phyloP scores from a whole-genome alignment of 2,329 filamentous ascomycete species.

The Coniosporium tulheliwenetii region DNA sequence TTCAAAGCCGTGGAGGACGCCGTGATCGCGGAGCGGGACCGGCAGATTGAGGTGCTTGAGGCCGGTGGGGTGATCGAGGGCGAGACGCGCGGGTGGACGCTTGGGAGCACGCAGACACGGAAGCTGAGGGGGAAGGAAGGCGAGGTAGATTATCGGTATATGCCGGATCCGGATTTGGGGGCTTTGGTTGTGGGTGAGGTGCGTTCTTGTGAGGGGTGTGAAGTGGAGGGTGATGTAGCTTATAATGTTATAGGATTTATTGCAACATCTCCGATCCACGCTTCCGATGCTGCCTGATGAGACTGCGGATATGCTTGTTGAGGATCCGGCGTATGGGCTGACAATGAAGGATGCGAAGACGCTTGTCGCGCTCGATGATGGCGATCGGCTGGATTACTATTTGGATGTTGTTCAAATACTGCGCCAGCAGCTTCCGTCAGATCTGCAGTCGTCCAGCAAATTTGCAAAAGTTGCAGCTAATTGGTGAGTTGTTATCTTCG shows the following conservation, averaged over 20 bases:
- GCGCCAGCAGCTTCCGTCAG: constrained; percentile 12
- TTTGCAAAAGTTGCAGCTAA: constrained; percentile 40
- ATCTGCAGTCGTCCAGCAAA: constrained; percentile 9
- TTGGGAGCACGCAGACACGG: constrained; percentile 68
- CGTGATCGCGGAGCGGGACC: constrained; percentile 75
- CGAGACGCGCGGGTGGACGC: constrained; percentile 86
- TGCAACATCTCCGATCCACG: constrained; percentile 44
- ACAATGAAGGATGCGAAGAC: constrained; percentile 72
- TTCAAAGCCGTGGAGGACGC: constrained; percentile 94
- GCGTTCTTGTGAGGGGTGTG: constrained; percentile 5
- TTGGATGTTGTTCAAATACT: constrained; percentile 45
- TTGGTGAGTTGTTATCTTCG: constrained; percentile 22
- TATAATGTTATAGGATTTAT: constrained; percentile 35
- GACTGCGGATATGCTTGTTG: constrained; percentile 46
- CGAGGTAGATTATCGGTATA: constrained; percentile 94
- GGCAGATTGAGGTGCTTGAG: constrained; percentile 71
- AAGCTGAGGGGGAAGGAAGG: constrained; percentile 84
- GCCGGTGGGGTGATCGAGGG: constrained; percentile 59
- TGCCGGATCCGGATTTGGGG: constrained; percentile 86
- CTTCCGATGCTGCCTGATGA: constrained; percentile 60
- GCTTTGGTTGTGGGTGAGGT: constrained; percentile 57
- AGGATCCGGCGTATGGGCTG: constrained; percentile 44
- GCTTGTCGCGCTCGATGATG: constrained; percentile 60
- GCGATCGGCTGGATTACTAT: constrained; percentile 69
- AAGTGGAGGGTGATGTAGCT: background rate